These are phyloP conservation scores for Fusarium veterinarium DNA, from an alignment of 2,329 filamentous ascomycete genomes.

Conservation along the genomic window DNA sequence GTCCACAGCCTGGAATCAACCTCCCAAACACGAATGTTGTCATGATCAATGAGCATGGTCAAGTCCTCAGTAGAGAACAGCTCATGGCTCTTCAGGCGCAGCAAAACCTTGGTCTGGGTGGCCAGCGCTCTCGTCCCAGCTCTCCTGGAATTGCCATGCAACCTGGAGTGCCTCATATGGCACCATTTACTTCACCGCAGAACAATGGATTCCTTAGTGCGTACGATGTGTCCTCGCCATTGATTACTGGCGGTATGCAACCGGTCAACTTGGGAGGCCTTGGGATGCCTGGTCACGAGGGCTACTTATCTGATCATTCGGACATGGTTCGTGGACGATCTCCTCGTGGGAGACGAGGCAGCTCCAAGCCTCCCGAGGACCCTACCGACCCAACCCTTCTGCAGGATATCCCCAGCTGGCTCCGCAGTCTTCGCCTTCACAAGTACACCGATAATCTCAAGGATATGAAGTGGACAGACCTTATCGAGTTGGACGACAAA, in stretches of 20 bases:
- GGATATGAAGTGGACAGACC: conserved; percentile 94
- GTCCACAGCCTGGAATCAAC: conserved; percentile 66
- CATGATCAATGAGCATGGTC: conserved; percentile 94
- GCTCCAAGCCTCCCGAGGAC: conserved; percentile 97
- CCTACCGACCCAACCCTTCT: conserved; percentile 90
- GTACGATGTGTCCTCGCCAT: conserved; percentile 80
- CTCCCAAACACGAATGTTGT: conserved; percentile 82
- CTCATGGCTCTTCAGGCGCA: conserved; percentile 83
- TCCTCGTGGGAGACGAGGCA: conserved; percentile 90
- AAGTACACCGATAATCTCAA: conserved; percentile 99
- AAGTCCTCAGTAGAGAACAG: conserved; percentile 86
- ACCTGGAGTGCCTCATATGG: conserved; percentile 69
- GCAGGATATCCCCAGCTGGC: conserved; percentile 95
- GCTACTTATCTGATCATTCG: conserved; percentile 93
- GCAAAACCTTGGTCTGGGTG: conserved; percentile 68
- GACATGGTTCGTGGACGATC: conserved; percentile 92
- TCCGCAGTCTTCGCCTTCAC: conserved; percentile 92
- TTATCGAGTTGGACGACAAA: conserved; percentile 92
- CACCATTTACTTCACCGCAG: conserved; percentile 85
- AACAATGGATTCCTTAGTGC: conserved; percentile 94
- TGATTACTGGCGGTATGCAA: conserved; percentile 77
- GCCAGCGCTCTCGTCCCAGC: conserved; percentile 84
- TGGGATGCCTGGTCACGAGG: conserved; percentile 77
- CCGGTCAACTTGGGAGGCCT: conserved; percentile 79
- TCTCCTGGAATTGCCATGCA: conserved; percentile 91